Evolutionary conservation across 139 green algal genomes (phyloP), one percentile per base, ranked within the genome.

Genomic region (Micractinium sp.): DNA sequence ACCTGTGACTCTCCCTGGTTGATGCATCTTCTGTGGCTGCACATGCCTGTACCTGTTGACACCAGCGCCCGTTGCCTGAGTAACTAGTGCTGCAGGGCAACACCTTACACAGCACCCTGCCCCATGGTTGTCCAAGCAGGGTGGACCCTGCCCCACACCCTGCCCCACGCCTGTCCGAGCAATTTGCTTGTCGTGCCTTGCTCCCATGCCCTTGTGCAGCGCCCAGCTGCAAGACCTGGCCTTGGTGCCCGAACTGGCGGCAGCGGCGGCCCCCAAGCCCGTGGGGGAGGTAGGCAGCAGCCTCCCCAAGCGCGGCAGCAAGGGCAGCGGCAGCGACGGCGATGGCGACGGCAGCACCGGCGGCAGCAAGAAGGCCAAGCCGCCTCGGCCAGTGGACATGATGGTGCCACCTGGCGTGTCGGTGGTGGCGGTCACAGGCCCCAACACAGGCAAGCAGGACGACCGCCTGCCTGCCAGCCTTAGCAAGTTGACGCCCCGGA

Each of bases 341-440:
- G 35, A 7, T 63, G 23, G 36, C 47, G 23, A 38, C 63, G 39
- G 74, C 56, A 13, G 25, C 75, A 79, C n/a, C n/a, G n/a, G n/a
- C n/a, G n/a, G 86, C 86, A 38, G 36, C 86, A 78, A 76, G 77
- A 67, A 35, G 38, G 63, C 56, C 12, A 13, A 39, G 53, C 81
- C 15, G 29, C 91, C 91, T 1, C 82, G 75, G 56, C 87, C 89
- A 0, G 89, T 95, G 53, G 94, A 97, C 84, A 87, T 98, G 22
- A 71, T 66, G 27, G 89, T 98, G 29, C 90, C 89, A 16, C 14
- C 81, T 23, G 90, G 90, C 2, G 88, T 91, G 20, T 35, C 56
- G 22, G 94, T 96, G 36, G 96, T 97, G 47, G 92, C 91, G 61
- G 93, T 98, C 33, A 97, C 94, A 22, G 96, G 96, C 0, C 96